Base-by-base conservation (phyloP, 2,329 filamentous ascomycete species). In the Zymoseptoria tritici region DNA sequence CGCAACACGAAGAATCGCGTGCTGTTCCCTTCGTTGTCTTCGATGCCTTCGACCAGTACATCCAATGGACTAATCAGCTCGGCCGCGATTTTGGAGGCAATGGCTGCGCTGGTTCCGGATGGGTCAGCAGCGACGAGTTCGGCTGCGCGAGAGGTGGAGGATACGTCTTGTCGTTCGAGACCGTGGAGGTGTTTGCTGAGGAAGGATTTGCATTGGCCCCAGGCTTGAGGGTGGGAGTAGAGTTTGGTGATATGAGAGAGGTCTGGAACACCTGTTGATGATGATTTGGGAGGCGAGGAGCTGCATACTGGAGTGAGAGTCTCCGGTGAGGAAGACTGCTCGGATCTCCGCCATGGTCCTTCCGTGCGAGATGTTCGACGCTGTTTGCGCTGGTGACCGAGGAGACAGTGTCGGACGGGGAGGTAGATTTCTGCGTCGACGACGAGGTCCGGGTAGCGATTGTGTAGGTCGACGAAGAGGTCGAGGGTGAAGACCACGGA, bases 181-280 rank as follows among this genome's bases (percentile, higher is more conserved):
- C 84, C 84, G 66, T 85, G 86, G 62, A 96, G 83, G 68, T 89
- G 79, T 26, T 80, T 78, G 8, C 81, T 79, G 24, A 97, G 82
- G 75, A 96, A 96, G 8, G 72, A 75, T 52, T 86, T 85, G 75
- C 92, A 97, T 77, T 99, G 94, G 24, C 91, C 91, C 80, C 94
- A 96, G 26, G 91, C 94, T 76, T 99, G 94, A 9, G 93, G 92
- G 75, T 99, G 94, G 22, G 90, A 94, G 78, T 96, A 96, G 49
- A 99, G 76, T 69, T 87, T 87, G 67, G 81, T 83, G 69, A 97
- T 82, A 67, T 87, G 80, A 58, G 77, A 74, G 62, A 92, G 74
- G 63, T 78, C 76, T 65, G 9, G 81, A 80, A 6, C 82, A 83
- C 62, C 74, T 78, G 19, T 52, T 49, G 5, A 55, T 54, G 29